phyloP scores from a whole-genome alignment of 164 flowering plant genomes.

The Akebia trifoliata region DNA sequence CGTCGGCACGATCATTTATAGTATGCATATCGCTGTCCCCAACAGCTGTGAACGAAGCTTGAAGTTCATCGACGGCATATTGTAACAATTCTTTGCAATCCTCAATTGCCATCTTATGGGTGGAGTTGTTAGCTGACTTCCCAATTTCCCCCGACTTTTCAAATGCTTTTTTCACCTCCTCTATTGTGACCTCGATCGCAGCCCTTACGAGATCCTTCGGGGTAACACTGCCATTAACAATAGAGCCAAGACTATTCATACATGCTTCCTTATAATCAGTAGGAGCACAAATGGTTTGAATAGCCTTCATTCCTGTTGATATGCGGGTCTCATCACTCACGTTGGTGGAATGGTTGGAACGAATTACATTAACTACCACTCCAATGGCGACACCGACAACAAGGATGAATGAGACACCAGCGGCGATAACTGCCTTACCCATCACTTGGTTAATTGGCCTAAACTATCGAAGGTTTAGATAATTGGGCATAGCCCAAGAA shows the following conservation, averaged over 20 bases:
- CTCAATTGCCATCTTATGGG: slow-evolving; percentile 19
- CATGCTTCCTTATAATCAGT: slow-evolving; percentile 45
- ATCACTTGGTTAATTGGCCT: background rate
- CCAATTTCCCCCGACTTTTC: slow-evolving; percentile 25
- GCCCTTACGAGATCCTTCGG: slow-evolving; percentile 40
- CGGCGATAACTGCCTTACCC: slow-evolving; percentile 10
- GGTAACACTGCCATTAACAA: slow-evolving; percentile 29
- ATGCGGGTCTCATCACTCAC: background rate
- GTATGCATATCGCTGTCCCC: slow-evolving; percentile 11
- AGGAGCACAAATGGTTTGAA: slow-evolving; percentile 35
- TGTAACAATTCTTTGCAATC: slow-evolving; percentile 32
- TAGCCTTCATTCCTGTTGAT: slow-evolving; percentile 28
- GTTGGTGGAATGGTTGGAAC: background rate
- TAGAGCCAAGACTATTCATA: slow-evolving; percentile 22
- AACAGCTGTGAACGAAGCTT: slow-evolving; percentile 20
- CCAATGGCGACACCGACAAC: slow-evolving; percentile 36
- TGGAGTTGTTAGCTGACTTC: slow-evolving; percentile 25
- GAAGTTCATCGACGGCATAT: slow-evolving; percentile 28
- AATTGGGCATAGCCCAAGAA: no score
- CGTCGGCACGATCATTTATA: slow-evolving; percentile 16
- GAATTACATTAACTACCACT: slow-evolving; percentile 18
- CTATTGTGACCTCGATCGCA: slow-evolving; percentile 31
- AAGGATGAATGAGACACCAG: slow-evolving; percentile 24
- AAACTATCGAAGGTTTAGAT: no score
- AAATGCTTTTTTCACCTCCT: slow-evolving; percentile 23